phyloP scores from a whole-genome alignment of 2,329 filamentous ascomycete genomes.

The Cladophialophora immunda region DNA sequence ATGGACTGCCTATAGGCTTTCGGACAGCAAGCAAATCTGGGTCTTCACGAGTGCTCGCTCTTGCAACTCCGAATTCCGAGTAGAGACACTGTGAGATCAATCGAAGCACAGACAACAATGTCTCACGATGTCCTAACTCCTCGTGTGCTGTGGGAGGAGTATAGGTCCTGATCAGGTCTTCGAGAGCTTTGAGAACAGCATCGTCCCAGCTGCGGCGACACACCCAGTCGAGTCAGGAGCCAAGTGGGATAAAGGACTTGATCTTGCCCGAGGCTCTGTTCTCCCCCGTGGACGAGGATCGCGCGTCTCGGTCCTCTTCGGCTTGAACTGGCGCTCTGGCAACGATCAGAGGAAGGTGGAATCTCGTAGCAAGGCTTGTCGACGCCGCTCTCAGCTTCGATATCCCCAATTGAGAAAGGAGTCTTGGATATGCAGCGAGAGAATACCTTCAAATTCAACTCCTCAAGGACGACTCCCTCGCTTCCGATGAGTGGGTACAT shows the following conservation, averaged over 20 bases:
- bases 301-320: not conserved
- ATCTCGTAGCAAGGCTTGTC: not conserved
- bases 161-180: too few relatives aligned
- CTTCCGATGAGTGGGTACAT: not conserved
- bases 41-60: constrained; percentile 60
- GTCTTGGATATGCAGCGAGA: not conserved
- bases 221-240: too few relatives aligned
- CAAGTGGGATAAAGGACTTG: too few relatives aligned
- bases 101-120: too few relatives aligned
- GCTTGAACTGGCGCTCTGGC: constrained; percentile 47
- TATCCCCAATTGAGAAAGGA: not conserved
- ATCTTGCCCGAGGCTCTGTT: too few relatives aligned
- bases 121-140: not conserved
- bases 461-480: not conserved
- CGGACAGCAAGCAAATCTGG: too few relatives aligned
- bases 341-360: not conserved
- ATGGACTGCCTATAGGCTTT: constrained; percentile 41
- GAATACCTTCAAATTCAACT: not conserved
- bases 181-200: too few relatives aligned
- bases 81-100: too few relatives aligned
- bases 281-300: too few relatives aligned
- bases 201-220: too few relatives aligned
- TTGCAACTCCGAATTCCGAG: constrained; percentile 52
- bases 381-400: not conserved
- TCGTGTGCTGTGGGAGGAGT: too few relatives aligned